Base-by-base conservation (phyloP, 805 yeast genomes). In the Zygosaccharomyces bailii region DNA sequence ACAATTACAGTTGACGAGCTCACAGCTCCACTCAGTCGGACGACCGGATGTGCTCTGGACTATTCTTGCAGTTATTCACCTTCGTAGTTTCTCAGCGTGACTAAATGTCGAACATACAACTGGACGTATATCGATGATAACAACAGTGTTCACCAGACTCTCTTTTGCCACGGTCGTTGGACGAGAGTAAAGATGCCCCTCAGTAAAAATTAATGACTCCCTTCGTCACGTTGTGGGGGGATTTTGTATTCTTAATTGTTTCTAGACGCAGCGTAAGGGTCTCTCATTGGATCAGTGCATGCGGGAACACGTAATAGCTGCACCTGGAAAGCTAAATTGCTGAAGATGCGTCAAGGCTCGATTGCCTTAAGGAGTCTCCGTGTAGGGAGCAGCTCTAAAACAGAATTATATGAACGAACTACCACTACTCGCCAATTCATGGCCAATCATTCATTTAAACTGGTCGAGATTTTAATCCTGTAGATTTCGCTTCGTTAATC, bases 291-390 rank as follows among this genome's bases (percentile, higher is more conserved):
- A 11, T 39, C n/a, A 13, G 21, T 4, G 10, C 5, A 20, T 17
- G 19, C 14, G 18, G 16, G 20, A 24, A 5, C 14, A 5, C 36
- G 36, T 5, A 23, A 7, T 10, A 30, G 35, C 4, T 13, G 24
- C 37, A 23, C 7, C 13, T 23, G 13, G 18, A n/a, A 39, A 19
- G 31, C 16, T 40, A 2, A 32, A 18, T n/a, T 27, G 24, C 20
- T 14, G 16, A 40, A 42, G 19, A 13, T 42, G 20, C 40, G 34
- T 19, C 45, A 42, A 13, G 30, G n/a, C 5, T 27, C 31, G 39
- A 25, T 11, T n/a, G 40, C 25, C 4, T 21, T 34, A n/a, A 24
- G 14, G 18, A 11, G 35, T 9, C 29, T 14, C 21, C 34, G 29
- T 20, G 35, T 29, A 3, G 14, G 21, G 13, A 9, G 18, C 30